Evolutionary conservation across 2,329 filamentous ascomycete species (phyloP), one percentile per base, ranked within the genome.

Genomic region (Xylaria sp.): DNA sequence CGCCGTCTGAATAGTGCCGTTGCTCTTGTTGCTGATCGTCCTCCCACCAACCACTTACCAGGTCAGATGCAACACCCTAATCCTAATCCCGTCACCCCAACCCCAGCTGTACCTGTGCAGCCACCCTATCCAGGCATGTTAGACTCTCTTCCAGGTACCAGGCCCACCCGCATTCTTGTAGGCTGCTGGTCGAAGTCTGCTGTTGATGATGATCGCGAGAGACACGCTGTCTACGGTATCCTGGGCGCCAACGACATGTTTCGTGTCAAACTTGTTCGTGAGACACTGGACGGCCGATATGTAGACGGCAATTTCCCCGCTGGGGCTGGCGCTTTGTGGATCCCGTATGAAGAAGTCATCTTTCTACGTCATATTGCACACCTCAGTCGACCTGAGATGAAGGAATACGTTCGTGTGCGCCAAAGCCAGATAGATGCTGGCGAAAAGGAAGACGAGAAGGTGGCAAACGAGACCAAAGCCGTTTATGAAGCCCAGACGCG

Each of bases 221-320:
- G 87, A 61, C 88, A 90, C 72, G 89, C 88, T 0, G 87, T 90
- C 0, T 88, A 86, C 62, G 89, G 89, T 3, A 89, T 90, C 11
- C 78, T 90, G 0, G 87, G 87, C 0, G 84, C 84, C 19, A 89
- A 89, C 64, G 88, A 90, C 70, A 89, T 89, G 84, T 90, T 91
- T 75, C 81, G 89, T 0, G 87, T 90, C 62, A 90, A 90, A 75
- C 81, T 90, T 0, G 84, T 88, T 0, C 82, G 86, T 5, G 83
- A 89, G 72, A 90, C 88, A 0, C 84, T 88, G 2, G 88, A 90
- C 72, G 88, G 88, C 2, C 84, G 86, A 0, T 84, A 82, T 34
- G 79, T 88, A 0, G 81, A 86, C 36, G 88, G 86, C 42, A 90
- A 90, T 75, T 90, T 89, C 63, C 89, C 89, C 0, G 77, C 78